Evolutionary conservation across 805 yeast genomes (phyloP), one percentile per base, ranked within the genome.

Genomic region (Nakazawaea pomicola): DNA sequence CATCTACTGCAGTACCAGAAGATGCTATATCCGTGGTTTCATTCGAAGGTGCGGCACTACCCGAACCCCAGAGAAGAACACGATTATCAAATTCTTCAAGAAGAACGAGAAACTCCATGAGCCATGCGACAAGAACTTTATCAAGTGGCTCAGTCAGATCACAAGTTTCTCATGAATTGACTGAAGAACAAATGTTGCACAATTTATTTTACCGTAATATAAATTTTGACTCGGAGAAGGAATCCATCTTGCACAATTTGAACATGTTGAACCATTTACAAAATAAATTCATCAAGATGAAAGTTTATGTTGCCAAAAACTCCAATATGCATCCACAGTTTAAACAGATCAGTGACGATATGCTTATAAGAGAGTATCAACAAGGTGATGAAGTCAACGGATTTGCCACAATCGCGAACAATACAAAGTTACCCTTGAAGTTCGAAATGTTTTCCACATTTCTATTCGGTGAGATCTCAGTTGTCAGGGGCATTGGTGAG

Each of bases 371-470:
- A 18, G 48, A 45, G 21, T 45, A 29, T 32, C 38, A 41, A 15
- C 42, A 25, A 18, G 43, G 45, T 7, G 48, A 45, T 35, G 37
- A 33, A 21, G 27, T 45, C 4, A 30, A 29, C 30, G 48, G 48
- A 11, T 41, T 45, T 25, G 43, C 30, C 20, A 38, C 45, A 11
- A 19, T 41, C 2, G 11, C 28, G 6, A 41, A 41, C n/a, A 41
- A 41, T 28, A 34, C 43, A 5, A 29, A 33, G 11, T 17, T 19
- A 4, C 14, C 19, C 5, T 11, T 41, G 12, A 20, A 15, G 8
- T 45, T 45, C 18, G 48, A 45, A 20, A 37, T 41, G 48, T 34
- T 41, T n/a, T 37, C 38, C 23, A 41, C 43, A 11, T 38, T 33
- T n/a, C 31, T 45, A 10, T 36, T 23, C 17, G 48, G 48, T 8